Conservation (phyloP, 768 basidiomycete species). For the Termitomyces titanicus region DNA sequence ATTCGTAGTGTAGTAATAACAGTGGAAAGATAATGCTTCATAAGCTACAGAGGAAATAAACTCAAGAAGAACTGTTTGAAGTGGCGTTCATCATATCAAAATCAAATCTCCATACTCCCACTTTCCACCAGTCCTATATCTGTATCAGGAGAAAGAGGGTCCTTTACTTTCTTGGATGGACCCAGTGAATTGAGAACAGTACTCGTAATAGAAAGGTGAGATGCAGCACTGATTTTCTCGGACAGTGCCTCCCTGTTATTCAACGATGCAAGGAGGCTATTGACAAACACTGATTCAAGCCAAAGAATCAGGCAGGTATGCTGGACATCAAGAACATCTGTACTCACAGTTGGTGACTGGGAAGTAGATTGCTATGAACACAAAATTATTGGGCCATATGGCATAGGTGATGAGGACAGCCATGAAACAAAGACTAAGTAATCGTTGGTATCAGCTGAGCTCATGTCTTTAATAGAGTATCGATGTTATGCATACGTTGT, state of each 20-base stretch:
- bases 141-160: too few species aligned
- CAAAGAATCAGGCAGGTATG: not conserved
- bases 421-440: constrained; percentile 2
- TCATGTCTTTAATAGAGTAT: not conserved
- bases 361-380: constrained; percentile 16
- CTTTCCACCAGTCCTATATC: too few species aligned
- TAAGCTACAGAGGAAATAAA: too few species aligned
- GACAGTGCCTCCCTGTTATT: constrained; percentile 11
- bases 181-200: too few species aligned
- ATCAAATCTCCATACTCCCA: too few species aligned
- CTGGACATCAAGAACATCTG: not conserved
- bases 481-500: constrained; percentile 5
- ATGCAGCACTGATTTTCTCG: constrained; percentile 7
- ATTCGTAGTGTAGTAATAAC: too few species aligned
- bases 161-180: too few species aligned
- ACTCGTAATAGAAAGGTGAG: too few species aligned
- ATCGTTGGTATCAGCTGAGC: too few species aligned
- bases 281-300: constrained; percentile 13
- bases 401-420: constrained; percentile 12
- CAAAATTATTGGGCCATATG: constrained; percentile 15
- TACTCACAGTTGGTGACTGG: constrained; percentile 15
- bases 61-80: too few species aligned
- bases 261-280: constrained; percentile 15
- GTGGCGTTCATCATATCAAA: too few species aligned
- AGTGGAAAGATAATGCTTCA: too few species aligned